Evolutionary conservation across 768 basidiomycete genomes (phyloP).

Genomic region (Leccinum variicolor): DNA sequence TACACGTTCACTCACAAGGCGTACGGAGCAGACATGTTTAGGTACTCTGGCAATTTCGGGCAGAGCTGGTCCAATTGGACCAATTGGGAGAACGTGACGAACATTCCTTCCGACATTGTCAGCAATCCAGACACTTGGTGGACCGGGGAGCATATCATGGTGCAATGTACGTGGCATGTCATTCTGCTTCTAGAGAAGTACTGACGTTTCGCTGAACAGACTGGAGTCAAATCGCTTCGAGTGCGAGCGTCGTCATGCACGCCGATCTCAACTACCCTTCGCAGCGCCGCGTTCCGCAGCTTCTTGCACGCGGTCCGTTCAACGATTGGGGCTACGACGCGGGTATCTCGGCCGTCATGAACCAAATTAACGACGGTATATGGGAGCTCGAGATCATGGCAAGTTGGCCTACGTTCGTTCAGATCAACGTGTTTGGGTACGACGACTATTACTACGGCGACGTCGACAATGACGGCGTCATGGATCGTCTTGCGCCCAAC

Average conservation of each 20-base stretch:
- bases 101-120: slow-evolving; percentile 59
- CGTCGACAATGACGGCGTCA: slow-evolving; percentile 77
- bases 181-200: not conserved
- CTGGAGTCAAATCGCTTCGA: slow-evolving; percentile 68
- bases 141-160: slow-evolving; percentile 80
- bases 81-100: slow-evolving; percentile 71
- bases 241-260: slow-evolving; percentile 67
- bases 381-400: slow-evolving; percentile 93
- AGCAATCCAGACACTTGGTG: slow-evolving; percentile 53
- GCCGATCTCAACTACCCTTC: slow-evolving; percentile 65
- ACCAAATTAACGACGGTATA: slow-evolving; percentile 53
- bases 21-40: slow-evolving; percentile 80
- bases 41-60: slow-evolving; percentile 87
- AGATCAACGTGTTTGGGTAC: slow-evolving; percentile 88
- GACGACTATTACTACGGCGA: slow-evolving; percentile 95
- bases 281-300: slow-evolving; percentile 77
- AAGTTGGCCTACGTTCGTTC: slow-evolving; percentile 84
- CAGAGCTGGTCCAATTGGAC: slow-evolving; percentile 81
- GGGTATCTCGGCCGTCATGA: slow-evolving; percentile 72
- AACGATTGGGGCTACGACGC: slow-evolving; percentile 91
- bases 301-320: slow-evolving; percentile 85
- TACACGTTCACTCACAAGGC: slow-evolving; percentile 82
- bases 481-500: slow-evolving; percentile 92
- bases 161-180: slow-evolving; percentile 64
- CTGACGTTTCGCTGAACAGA: slow-evolving; percentile 41